A percentile compares a stretch with the other conserved stretches of the same genome.
These are phyloP conservation scores for Colletotrichum neosansevieriae DNA, from an alignment of 2,329 filamentous ascomycete genomes.

Conservation along the genomic window DNA sequence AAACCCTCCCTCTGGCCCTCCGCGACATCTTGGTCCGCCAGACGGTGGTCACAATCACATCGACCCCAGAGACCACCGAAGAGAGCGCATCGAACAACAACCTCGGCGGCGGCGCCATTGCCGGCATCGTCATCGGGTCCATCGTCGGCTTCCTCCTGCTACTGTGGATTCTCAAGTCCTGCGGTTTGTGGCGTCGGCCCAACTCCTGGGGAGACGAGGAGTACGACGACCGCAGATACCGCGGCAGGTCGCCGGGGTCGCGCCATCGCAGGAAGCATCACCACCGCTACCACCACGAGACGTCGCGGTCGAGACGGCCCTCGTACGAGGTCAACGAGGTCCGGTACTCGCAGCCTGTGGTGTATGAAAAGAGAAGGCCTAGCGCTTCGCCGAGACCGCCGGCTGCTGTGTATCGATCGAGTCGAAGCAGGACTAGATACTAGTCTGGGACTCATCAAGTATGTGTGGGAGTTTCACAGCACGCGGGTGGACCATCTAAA, in stretches of 20 bases:
- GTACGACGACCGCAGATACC: slow-evolving; percentile 21
- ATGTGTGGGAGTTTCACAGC: too few species aligned
- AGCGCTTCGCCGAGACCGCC: slow-evolving; percentile 30
- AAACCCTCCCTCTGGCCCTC: slow-evolving; percentile 12
- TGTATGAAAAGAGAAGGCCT: slow-evolving; percentile 31
- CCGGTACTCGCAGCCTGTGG: slow-evolving; percentile 35
- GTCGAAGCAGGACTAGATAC: slow-evolving; percentile 33
- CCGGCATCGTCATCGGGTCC: slow-evolving; percentile 63
- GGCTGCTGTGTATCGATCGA: slow-evolving; percentile 24
- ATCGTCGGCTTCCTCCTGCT: slow-evolving; percentile 60
- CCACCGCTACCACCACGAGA: slow-evolving; percentile 35
- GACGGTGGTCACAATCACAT: slow-evolving; percentile 49
- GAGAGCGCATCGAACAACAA: slow-evolving; percentile 42
- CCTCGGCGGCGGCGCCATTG: slow-evolving; percentile 62
- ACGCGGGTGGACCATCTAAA: neutral
- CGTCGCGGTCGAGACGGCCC: slow-evolving; percentile 28
- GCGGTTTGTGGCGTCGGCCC: slow-evolving; percentile 42
- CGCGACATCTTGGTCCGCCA: slow-evolving; percentile 31
- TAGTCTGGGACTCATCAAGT: slow-evolving; percentile 1
- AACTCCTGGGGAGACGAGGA: slow-evolving; percentile 26
- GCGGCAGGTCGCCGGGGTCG: slow-evolving; percentile 28
- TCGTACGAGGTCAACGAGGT: slow-evolving; percentile 36
- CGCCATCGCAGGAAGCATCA: slow-evolving; percentile 25
- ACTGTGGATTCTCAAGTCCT: slow-evolving; percentile 61
- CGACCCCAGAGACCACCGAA: slow-evolving; percentile 40